Base-by-base conservation (phyloP, 495 filamentous ascomycete species). In the Tetracladium marchalianum region DNA sequence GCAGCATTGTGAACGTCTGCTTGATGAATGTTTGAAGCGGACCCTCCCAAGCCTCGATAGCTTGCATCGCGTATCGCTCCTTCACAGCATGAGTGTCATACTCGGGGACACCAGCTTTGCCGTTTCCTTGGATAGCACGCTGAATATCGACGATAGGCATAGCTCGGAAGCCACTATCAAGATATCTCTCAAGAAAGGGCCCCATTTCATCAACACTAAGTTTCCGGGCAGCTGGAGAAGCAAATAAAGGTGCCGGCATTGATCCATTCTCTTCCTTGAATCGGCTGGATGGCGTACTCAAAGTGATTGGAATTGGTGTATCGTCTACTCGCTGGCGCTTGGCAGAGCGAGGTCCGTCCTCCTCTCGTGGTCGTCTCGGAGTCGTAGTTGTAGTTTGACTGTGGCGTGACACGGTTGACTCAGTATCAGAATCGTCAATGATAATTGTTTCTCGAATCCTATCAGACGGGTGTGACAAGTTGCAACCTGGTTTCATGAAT, bases 401-500 rank as follows among this genome's bases (percentile, higher is more conserved):
- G 3, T 24, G 11, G 5, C n/a, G 15, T 5, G 15, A 12, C 2
- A 22, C 5, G 2, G 11, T 41, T 5, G 39, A 18, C n/a, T 38
- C 32, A n/a, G 31, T 19, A 27, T 46, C 36, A 35, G 16, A 16
- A n/a, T 15, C 35, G 39, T 41, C 44, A 18, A 38, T 46, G 8
- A 16, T 46, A 10, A 38, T 38, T 12, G 33, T 34, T 16, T 44
- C 42, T 3, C 27, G 17, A 11, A 35, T 16, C 19, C 34, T 48
- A 11, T 48, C 35, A 3, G 45, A 48, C 2, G 45, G 36, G 22
- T 34, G 10, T 1, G 36, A 64, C 7, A 71, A 63, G 1, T 52
- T 61, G 46, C 62, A 73, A 15, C 58, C 68, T 0, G 71, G 71
- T 47, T 72, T 72, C 31, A 66, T 52, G 0, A 44, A 51, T 11